Base-by-base conservation (phyloP, 169 alveolate genomes). In the Toxoplasma gondii region DNA sequence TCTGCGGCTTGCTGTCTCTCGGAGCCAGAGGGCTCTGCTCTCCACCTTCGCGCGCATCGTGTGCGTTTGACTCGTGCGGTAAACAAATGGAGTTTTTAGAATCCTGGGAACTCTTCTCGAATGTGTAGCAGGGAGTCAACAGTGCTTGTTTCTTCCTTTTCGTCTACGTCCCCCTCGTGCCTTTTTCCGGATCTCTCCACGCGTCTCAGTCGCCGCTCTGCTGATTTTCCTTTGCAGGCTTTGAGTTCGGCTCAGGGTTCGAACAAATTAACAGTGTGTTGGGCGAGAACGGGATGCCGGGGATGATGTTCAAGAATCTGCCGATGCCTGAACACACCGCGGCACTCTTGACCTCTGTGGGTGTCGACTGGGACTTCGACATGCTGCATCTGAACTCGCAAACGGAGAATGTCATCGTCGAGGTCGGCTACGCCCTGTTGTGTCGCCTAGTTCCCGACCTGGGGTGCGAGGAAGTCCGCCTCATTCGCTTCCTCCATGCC, bases 291-390 rank as follows among this genome's bases (percentile, higher is more conserved):
- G 24, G 36, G 9, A 0, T 19, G n/a, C 16, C 49, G 45, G n/a
- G 45, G 39, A 16, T 34, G 86, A 19, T 43, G 36, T 64, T 64
- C 74, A 64, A 90, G 70, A 31, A 27, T 0, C 43, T 90, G 93
- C 93, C 93, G 38, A 34, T 53, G 64, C 93, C 93, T 34, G 74
- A 90, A 67, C 53, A 29, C 69, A 90, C 93, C 0, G 29, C 22
- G 12, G 31, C n/a, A 41, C 49, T 90, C 45, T 69, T 70, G 19
- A 45, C 88, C 36, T 1, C 39, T 0, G 80, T 90, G 9, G 93
- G 93, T 0, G 36, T 90, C 49, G 93, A 90, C 74, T 90, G 93
- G 93, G 93, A 43, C 53, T 90, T 69, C 74, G 93, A 90, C 49
- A 34, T 90, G 87, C 69, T 90, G 34, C 1, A 41, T 5, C 49